These are phyloP conservation scores for Tylopilus sp. DNA, from an alignment of 768 basidiomycete genomes.

Conservation along the genomic window DNA sequence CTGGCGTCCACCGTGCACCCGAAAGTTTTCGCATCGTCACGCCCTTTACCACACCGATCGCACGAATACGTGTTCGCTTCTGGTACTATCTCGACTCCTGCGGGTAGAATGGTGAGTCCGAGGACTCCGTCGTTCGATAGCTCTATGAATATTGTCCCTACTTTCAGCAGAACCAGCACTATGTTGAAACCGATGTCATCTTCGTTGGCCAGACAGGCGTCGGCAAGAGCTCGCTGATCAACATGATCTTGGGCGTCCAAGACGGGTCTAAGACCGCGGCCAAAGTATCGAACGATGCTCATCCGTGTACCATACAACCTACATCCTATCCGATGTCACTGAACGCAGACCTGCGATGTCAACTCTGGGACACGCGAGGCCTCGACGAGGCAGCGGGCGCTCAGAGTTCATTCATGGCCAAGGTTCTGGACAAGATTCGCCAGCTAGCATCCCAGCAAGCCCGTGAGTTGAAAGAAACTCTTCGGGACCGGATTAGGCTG, in stretches of 20 bases:
- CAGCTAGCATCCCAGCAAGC: slow-evolving; percentile 9
- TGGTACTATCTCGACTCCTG: not conserved
- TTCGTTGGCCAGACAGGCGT: slow-evolving; percentile 26
- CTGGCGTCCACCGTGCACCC: not conserved
- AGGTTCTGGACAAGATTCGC: slow-evolving; percentile 11
- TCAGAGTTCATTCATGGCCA: slow-evolving; percentile 5
- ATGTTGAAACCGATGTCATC: slow-evolving; percentile 13
- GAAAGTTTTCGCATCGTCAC: not conserved
- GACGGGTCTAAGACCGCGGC: slow-evolving; percentile 8
- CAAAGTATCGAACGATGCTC: slow-evolving; percentile 16
- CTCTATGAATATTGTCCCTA: slow-evolving; percentile 1
- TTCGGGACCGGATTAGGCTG: slow-evolving; percentile 6
- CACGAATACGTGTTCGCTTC: not conserved
- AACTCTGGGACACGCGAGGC: slow-evolving; percentile 28
- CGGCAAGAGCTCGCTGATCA: slow-evolving; percentile 25
- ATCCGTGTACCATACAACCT: slow-evolving; percentile 17
- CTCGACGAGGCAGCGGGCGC: slow-evolving; percentile 20
- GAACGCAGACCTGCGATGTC: slow-evolving; percentile 4
- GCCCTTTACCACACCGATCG: slow-evolving; percentile 5
- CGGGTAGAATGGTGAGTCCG: slow-evolving; percentile 18
- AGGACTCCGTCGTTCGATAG: not conserved
- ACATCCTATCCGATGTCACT: slow-evolving; percentile 4
- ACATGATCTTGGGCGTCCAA: slow-evolving; percentile 18
- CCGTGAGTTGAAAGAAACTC: slow-evolving; percentile 16
- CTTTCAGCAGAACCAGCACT: slow-evolving; percentile 12